Evolutionary conservation across 139 green algal species (phyloP).

Genomic region (Nannochloris sp.): DNA sequence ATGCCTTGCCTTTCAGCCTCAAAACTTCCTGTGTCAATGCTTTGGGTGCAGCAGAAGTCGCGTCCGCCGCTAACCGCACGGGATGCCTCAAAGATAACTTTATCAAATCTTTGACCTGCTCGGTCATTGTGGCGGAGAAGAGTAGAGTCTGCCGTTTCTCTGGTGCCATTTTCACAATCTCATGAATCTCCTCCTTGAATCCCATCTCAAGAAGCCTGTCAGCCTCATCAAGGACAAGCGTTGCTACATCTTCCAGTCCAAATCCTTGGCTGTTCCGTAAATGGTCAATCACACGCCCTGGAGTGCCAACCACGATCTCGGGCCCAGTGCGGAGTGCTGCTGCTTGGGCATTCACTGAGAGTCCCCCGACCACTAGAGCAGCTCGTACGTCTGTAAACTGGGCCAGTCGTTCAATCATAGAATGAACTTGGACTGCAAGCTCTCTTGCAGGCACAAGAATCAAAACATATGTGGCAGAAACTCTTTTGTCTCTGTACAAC

Average conservation of each 20-base stretch:
- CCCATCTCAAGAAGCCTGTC: constrained; percentile 89
- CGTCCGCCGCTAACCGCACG: constrained; percentile 85
- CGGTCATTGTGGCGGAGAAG: constrained; percentile 73
- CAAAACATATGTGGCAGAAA: constrained; percentile 63
- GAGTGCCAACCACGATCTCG: constrained; percentile 90
- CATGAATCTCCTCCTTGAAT: constrained; percentile 65
- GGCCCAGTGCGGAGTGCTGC: constrained; percentile 56
- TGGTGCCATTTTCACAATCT: constrained; percentile 81
- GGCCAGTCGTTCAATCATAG: constrained; percentile 84
- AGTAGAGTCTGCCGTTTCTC: constrained; percentile 88
- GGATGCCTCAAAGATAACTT: constrained; percentile 68
- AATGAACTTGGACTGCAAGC: constrained; percentile 92
- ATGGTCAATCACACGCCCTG: constrained; percentile 87
- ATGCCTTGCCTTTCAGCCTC: constrained; percentile 54
- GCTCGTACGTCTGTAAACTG: constrained; percentile 87
- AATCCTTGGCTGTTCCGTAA: constrained; percentile 79
- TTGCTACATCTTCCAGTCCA: constrained; percentile 81
- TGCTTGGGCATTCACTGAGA: constrained; percentile 79
- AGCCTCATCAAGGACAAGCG: constrained; percentile 90
- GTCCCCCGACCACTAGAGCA: constrained; percentile 87
- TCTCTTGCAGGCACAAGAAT: constrained; percentile 85
- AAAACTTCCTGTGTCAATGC: constrained; percentile 83
- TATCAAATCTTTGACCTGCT: constrained; percentile 65
- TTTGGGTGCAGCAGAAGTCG: constrained; percentile 44
- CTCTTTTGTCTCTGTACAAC: constrained; percentile 63